phyloP scores from a whole-genome alignment of 1,284 basidiomycete genomes.

The Leccinum colubrinum region DNA sequence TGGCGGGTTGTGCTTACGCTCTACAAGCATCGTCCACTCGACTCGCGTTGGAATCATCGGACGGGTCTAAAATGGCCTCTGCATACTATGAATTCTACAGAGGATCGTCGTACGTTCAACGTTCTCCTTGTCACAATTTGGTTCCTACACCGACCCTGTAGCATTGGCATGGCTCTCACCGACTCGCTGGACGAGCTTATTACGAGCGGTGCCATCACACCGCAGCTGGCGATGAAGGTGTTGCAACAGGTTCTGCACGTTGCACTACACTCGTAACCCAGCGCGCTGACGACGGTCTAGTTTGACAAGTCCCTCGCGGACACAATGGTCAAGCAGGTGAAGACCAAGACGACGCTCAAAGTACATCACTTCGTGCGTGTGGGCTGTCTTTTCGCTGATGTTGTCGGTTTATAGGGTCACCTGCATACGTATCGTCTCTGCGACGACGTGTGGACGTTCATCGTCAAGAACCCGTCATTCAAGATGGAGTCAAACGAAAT shows the following conservation, averaged over 20 bases:
- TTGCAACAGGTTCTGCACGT: conserved; percentile 75
- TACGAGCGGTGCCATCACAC: conserved; percentile 94
- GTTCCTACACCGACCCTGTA: conserved; percentile 33
- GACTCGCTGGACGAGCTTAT: conserved; percentile 99
- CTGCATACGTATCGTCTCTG: conserved; percentile 91
- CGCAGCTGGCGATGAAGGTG: conserved; percentile 96
- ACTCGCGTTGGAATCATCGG: conserved; percentile 9
- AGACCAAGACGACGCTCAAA: conserved; percentile 90
- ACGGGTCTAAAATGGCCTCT: conserved; percentile 53
- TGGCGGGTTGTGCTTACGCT: neutral
- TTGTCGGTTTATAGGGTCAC: conserved; percentile 60
- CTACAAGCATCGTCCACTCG: conserved; percentile 10
- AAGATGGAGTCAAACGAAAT: conserved; percentile 92
- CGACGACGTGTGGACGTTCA: conserved; percentile 98
- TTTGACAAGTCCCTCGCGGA: conserved; percentile 92
- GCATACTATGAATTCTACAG: conserved; percentile 93
- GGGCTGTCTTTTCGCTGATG: conserved; percentile 5
- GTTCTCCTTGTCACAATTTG: conserved; percentile 5
- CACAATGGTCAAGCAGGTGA: conserved; percentile 87
- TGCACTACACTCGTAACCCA: neutral
- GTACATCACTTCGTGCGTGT: conserved; percentile 36
- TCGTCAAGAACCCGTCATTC: conserved; percentile 88
- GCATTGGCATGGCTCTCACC: conserved; percentile 97
- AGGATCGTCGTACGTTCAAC: conserved; percentile 74
- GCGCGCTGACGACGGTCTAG: conserved; percentile 40